These are phyloP conservation scores for Leccinum incarnatum DNA, from an alignment of 768 basidiomycete species.

Conservation along the genomic window DNA sequence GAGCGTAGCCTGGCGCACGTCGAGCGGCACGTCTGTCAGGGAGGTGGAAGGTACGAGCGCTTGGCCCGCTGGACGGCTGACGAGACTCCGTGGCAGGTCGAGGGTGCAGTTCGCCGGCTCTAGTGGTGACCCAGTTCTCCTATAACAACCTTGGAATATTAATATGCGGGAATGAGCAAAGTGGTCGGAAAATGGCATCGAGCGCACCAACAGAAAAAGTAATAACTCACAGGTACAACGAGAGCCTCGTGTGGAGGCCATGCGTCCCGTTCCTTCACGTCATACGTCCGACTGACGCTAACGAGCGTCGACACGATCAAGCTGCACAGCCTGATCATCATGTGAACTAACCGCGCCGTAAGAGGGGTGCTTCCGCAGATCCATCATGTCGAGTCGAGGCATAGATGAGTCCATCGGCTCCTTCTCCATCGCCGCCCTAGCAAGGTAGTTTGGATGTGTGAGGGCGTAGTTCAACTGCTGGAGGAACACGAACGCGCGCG, in stretches of 20 bases:
- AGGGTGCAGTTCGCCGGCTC: conserved; percentile 78
- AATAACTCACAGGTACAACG: conserved; percentile 62
- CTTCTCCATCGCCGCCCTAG: conserved; percentile 64
- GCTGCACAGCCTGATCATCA: conserved; percentile 66
- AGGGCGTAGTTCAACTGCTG: conserved; percentile 89
- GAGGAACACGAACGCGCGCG: conserved; percentile 68
- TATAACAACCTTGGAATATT: conserved; percentile 85
- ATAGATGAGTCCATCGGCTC: conserved; percentile 41
- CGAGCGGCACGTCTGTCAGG: conserved; percentile 57
- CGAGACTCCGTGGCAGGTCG: conserved; percentile 68
- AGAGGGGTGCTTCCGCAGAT: conserved; percentile 68
- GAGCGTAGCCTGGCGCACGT: conserved; percentile 54
- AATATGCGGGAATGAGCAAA: neutral
- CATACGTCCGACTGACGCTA: conserved; percentile 66
- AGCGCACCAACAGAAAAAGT: neutral
- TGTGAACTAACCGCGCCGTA: conserved; percentile 66
- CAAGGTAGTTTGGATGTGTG: conserved; percentile 87
- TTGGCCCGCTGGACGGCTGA: conserved; percentile 58
- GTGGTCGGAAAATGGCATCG: neutral
- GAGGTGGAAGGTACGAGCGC: conserved; percentile 61
- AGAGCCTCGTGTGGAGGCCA: conserved; percentile 70
- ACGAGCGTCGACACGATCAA: conserved; percentile 70
- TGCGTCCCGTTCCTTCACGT: conserved; percentile 58
- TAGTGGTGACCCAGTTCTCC: conserved; percentile 80
- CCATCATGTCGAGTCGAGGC: conserved; percentile 45